Base-by-base conservation (phyloP, 768 basidiomycete genomes). In the Rhodocollybia butyracea region DNA sequence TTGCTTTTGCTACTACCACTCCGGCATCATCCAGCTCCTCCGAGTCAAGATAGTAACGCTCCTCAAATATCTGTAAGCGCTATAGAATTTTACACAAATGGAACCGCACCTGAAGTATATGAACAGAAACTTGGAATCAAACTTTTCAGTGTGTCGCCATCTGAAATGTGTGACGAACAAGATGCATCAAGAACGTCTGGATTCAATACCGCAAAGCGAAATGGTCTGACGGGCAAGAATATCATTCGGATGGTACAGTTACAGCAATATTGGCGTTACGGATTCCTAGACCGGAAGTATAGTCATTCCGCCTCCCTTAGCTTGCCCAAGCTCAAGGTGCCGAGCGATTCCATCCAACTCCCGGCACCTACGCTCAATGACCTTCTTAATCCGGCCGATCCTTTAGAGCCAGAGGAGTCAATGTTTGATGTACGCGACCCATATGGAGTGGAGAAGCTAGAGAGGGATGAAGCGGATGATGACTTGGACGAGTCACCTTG, bases 211-310 rank as follows among this genome's bases (percentile, higher is more conserved):
- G 54, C 54, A 8, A 56, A 51, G 26, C 54, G 54, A 5, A 56
- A 56, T 46, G 45, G 45, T 22, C 31, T 56, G n/a, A 29, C 26
- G 17, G 54, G 47, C 30, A 22, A 51, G 31, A 13, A 56, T 32
- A 27, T 56, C 7, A 38, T 56, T 32, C 27, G 47, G 30, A 56
- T 56, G 54, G 48, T 46, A 10, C 54, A 56, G 46, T 32, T 56
- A 11, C 54, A 56, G 29, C 26, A 56, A n/a, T 45, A 51, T 27
- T 56, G 54, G 54, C 32, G 50, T 5, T 34, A 56, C 46, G 54
- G 54, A 8, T 34, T 56, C 29, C 29, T 32, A 15, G 17, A 17
- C 15, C 54, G 50, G 10, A 36, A 29, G 21, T 52, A 51, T 32
- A 53, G 4, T 12, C 54, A 56, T 36, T 8, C 34, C 8, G 34